Conservation (phyloP, 1,284 basidiomycete species). For the Ustilago xerochloae region DNA sequence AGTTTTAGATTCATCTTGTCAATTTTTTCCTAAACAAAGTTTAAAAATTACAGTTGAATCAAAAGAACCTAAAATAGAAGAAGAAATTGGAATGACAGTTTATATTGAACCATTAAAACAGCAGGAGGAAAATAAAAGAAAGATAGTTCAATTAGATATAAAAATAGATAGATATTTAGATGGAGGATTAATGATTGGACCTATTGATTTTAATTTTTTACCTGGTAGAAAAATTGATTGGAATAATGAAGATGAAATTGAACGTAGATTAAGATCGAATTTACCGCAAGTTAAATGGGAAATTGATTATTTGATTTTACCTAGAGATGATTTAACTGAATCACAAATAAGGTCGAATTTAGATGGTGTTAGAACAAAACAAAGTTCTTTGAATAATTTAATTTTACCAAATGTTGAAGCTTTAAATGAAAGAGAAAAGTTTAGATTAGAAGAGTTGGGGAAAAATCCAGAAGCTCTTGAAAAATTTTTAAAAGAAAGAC, state of each 20-base stretch:
- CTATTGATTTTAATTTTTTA: conserved; percentile 54
- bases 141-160: conserved; percentile 58
- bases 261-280: conserved; percentile 26
- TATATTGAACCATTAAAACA: conserved; percentile 50
- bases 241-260: conserved; percentile 51
- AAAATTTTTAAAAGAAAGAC: conserved; percentile 57
- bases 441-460: conserved; percentile 38
- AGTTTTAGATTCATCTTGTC: conserved; percentile 75
- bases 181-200: conserved; percentile 53
- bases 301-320: conserved; percentile 60
- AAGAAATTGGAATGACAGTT: conserved; percentile 41
- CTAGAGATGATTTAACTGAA: conserved; percentile 51
- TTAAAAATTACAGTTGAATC: conserved; percentile 60
- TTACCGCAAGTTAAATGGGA: conserved; percentile 47
- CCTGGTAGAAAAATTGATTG: conserved; percentile 47
- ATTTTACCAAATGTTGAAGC: conserved; percentile 63
- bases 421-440: conserved; percentile 58
- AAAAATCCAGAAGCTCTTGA: conserved; percentile 54
- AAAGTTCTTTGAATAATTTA: conserved; percentile 46
- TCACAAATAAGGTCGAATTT: conserved; percentile 45
- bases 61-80: conserved; percentile 28
- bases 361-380: conserved; percentile 36
- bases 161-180: conserved; percentile 62
- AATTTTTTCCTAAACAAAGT: conserved; percentile 73
- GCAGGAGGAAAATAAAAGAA: not conserved